Evolutionary conservation across 208 protist species (phyloP).

Genomic region (Trypanosoma rangeli): DNA sequence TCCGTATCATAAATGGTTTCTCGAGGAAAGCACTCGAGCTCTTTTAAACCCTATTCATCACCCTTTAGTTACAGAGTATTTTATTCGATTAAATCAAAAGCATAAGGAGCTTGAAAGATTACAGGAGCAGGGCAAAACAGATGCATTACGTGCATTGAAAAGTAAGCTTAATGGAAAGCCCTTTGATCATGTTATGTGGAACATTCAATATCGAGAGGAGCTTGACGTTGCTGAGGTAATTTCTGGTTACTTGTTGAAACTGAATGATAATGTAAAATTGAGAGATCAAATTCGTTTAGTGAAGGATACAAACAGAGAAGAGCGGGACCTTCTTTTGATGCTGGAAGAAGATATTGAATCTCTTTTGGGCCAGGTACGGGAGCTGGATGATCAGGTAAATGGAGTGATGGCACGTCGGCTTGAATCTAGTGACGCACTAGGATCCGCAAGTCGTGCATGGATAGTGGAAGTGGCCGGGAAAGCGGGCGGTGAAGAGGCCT

Average conservation of each 20-base stretch:
- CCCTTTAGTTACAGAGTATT: constrained; percentile 81
- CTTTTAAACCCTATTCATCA: constrained; percentile 68
- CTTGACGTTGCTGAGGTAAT: constrained; percentile 59
- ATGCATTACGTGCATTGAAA: constrained; percentile 18
- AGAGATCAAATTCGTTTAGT: constrained; percentile 35
- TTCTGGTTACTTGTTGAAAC: constrained; percentile 38
- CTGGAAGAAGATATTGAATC: constrained; percentile 65
- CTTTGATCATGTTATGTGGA: constrained; percentile 75
- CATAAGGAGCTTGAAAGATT: constrained; percentile 42
- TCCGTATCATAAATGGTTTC: constrained; percentile 65
- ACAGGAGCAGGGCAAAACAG: constrained; percentile 36
- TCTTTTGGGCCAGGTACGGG: constrained; percentile 41
- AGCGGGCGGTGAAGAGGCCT: constrained; percentile 86
- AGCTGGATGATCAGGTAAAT: constrained; percentile 56
- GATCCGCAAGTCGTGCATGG: constrained; percentile 70
- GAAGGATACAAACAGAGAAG: constrained; percentile 32
- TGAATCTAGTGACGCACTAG: constrained; percentile 66
- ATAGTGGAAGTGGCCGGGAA: constrained; percentile 67
- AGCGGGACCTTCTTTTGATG: constrained; percentile 75
- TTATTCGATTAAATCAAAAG: constrained; percentile 75
- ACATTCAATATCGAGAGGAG: constrained; percentile 77
- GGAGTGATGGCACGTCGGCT: constrained; percentile 68
- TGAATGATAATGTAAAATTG: constrained; percentile 70
- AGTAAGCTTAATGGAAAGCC: constrained; percentile 56
- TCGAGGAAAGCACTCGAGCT: constrained; percentile 43